Evolutionary conservation across 2,329 filamentous ascomycete species (phyloP).

Genomic region (Aspergillus floridensis): DNA sequence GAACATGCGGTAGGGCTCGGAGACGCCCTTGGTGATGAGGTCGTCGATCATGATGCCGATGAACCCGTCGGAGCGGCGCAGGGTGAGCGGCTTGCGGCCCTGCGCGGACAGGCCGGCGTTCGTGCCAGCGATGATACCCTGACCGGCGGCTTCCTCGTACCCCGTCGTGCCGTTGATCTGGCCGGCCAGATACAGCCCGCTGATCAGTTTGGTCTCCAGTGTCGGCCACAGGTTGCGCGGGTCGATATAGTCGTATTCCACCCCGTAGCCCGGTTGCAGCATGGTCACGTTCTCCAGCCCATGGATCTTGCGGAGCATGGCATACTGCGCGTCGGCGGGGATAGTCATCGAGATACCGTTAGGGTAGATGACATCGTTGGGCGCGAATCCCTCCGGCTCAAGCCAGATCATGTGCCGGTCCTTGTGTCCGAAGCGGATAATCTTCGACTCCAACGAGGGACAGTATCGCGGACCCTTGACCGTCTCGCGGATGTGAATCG

Average conservation of each 20-base stretch:
- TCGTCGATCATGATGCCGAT: slow-evolving; percentile 99
- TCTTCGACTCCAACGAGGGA: slow-evolving; percentile 90
- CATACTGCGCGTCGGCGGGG: slow-evolving; percentile 79
- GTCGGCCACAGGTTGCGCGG: slow-evolving; percentile 83
- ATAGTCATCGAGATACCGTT: slow-evolving; percentile 98
- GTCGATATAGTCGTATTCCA: slow-evolving; percentile 98
- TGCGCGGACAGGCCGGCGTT: slow-evolving; percentile 84
- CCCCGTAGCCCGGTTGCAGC: slow-evolving; percentile 93
- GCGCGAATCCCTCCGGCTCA: slow-evolving; percentile 88
- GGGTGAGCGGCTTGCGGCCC: slow-evolving; percentile 61
- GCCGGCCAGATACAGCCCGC: slow-evolving; percentile 84
- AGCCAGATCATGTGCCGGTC: slow-evolving; percentile 88
- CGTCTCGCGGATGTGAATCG: slow-evolving; percentile 91
- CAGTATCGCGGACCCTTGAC: slow-evolving; percentile 94
- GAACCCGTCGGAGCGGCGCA: slow-evolving; percentile 84
- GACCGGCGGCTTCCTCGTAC: slow-evolving; percentile 94
- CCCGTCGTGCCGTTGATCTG: slow-evolving; percentile 98
- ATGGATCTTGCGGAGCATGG: slow-evolving; percentile 79
- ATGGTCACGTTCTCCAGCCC: slow-evolving; percentile 87
- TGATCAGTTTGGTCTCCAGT: slow-evolving; percentile 88
- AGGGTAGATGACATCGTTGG: slow-evolving; percentile 83
- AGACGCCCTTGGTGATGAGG: slow-evolving; percentile 92
- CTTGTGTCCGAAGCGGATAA: slow-evolving; percentile 82
- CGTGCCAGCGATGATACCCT: slow-evolving; percentile 87
- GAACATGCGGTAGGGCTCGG: slow-evolving; percentile 98